These are phyloP conservation scores for Pichia inconspicua DNA, from an alignment of 1,139 yeast species.

Conservation along the genomic window DNA sequence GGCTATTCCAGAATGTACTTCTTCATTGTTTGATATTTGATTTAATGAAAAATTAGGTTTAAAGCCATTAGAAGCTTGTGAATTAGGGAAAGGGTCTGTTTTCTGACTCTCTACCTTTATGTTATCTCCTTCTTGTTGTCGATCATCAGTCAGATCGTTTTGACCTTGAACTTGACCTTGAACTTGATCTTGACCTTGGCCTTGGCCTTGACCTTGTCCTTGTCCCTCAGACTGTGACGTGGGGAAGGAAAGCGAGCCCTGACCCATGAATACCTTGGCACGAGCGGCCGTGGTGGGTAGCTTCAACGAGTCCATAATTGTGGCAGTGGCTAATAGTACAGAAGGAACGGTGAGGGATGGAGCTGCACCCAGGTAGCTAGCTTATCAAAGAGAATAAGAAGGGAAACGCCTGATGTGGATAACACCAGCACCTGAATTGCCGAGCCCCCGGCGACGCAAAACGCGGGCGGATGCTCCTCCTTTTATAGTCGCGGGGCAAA, in stretches of 20 bases:
- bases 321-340: background rate
- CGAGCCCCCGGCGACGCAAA: background rate
- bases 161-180: background rate
- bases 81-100: background rate
- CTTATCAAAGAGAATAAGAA: background rate
- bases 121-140: conserved; percentile 2
- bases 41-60: background rate
- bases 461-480: conserved; percentile 10
- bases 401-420: background rate
- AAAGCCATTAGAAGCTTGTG: background rate
- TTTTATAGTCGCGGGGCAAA: conserved; percentile 12
- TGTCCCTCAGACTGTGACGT: conserved; percentile 18
- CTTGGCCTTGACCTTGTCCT: background rate
- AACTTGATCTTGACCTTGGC: background rate
- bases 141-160: background rate
- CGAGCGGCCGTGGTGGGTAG: conserved; percentile 77
- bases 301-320: conserved; percentile 59
- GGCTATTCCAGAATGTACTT: background rate
- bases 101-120: conserved; percentile 1
- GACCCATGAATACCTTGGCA: conserved; percentile 68
- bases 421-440: background rate
- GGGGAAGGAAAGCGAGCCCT: conserved; percentile 58
- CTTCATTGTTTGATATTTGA: background rate
- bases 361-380: background rate
- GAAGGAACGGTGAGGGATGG: background rate